These are phyloP conservation scores for Lepiota venenata DNA, from an alignment of 768 basidiomycete species.

Conservation along the genomic window DNA sequence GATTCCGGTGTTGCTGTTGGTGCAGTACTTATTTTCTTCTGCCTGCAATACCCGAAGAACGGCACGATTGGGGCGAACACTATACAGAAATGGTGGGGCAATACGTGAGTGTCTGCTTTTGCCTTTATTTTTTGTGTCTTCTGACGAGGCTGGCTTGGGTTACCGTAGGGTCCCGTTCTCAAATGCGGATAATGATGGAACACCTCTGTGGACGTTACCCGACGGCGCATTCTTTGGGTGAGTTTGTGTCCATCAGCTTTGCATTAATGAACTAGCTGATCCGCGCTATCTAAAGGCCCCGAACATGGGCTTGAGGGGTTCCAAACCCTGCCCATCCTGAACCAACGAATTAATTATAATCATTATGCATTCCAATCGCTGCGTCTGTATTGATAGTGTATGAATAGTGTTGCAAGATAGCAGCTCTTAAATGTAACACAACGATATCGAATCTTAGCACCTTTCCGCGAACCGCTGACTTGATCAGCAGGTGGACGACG, in stretches of 20 bases:
- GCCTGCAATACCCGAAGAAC: constrained; percentile 60
- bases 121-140: constrained; percentile 11
- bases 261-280: too few relatives aligned
- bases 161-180: constrained; percentile 27
- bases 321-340: too few relatives aligned
- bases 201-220: constrained; percentile 29
- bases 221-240: constrained; percentile 20
- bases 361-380: too few relatives aligned
- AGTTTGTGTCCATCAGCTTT: neutral
- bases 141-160: neutral
- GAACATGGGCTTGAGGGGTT: constrained; percentile 17
- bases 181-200: constrained; percentile 38
- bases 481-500: too few relatives aligned
- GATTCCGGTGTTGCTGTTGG: constrained; percentile 67
- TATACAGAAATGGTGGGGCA: constrained; percentile 72
- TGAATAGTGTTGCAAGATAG: too few relatives aligned
- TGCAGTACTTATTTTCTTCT: constrained; percentile 53
- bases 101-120: constrained; percentile 33
- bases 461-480: too few relatives aligned
- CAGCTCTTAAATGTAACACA: too few relatives aligned
- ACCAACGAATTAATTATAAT: too few relatives aligned
- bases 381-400: too few relatives aligned
- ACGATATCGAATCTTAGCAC: too few relatives aligned
- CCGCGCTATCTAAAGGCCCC: constrained; percentile 13
- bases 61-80: constrained; percentile 53